Conservation (phyloP, 2,329 filamentous ascomycete species). For the Dactylonectria macrodidyma region DNA sequence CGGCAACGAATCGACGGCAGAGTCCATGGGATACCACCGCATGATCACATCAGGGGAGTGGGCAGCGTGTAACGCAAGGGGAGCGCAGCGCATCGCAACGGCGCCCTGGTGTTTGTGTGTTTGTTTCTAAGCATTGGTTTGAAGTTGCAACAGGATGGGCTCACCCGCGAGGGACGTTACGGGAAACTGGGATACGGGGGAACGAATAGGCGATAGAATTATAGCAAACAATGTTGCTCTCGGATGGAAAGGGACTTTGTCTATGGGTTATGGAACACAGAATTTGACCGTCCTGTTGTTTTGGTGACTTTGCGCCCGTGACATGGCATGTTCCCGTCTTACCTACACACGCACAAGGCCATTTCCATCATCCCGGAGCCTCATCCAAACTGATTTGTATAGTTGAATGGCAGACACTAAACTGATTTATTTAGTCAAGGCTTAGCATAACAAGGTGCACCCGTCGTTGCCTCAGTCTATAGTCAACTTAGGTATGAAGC, state of each 20-base stretch:
- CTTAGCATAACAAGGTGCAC: too few species aligned
- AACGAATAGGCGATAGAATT: conserved; percentile 25
- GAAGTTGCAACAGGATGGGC: conserved; percentile 17
- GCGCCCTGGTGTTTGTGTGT: background rate
- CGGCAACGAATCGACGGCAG: conserved; percentile 33
- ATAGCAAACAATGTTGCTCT: conserved; percentile 21
- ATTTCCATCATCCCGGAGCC: too few species aligned
- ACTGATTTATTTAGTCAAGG: too few species aligned
- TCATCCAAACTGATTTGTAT: too few species aligned
- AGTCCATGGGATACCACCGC: conserved; percentile 27
- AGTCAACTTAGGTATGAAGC: too few species aligned
- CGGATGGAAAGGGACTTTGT: conserved; percentile 15
- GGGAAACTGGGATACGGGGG: conserved; percentile 9
- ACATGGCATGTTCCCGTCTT: background rate
- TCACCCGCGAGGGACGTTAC: conserved; percentile 6
- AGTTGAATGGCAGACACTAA: too few species aligned
- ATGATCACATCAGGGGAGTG: conserved; percentile 14
- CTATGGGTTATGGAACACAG: conserved; percentile 12
- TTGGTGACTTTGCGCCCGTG: too few species aligned
- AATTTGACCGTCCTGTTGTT: background rate
- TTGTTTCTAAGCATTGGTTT: conserved; percentile 19
- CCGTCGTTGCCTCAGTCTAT: too few species aligned
- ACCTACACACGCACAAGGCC: too few species aligned
- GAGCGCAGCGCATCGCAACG: conserved; percentile 12
- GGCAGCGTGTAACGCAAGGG: background rate